These are phyloP conservation scores for Lycium ferocissimum DNA, from an alignment of 257 asterid species.

Conservation along the genomic window DNA sequence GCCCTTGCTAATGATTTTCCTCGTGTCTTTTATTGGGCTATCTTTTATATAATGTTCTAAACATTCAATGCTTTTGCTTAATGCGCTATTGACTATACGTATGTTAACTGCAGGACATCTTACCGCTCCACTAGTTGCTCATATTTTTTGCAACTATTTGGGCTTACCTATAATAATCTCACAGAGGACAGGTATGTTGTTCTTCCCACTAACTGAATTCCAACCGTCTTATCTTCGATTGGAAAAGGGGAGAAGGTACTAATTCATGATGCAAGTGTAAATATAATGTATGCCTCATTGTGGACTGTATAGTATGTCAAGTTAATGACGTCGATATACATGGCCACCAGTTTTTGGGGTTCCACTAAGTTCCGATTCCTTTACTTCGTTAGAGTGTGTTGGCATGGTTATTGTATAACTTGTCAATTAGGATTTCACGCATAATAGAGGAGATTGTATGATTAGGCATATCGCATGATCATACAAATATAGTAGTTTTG, in stretches of 20 bases:
- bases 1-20: constrained; percentile 4
- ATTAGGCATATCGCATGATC: not conserved
- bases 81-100: not conserved
- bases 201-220: constrained; percentile 3
- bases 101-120: constrained; percentile 66
- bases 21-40: not conserved
- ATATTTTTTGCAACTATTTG: constrained; percentile 90
- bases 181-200: constrained; percentile 62
- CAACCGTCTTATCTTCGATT: not conserved
- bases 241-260: not conserved
- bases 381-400: not conserved
- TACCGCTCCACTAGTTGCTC: constrained; percentile 83
- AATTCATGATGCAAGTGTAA: constrained; percentile 4
- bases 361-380: not conserved
- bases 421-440: not conserved
- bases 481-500: not conserved
- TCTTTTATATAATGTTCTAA: not conserved
- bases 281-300: not conserved
- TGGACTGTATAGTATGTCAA: not conserved
- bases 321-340: not conserved
- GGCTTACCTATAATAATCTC: constrained; percentile 80
- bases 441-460: not conserved
- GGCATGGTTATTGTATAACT: not conserved
- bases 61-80: constrained; percentile 10
- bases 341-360: not conserved